These are phyloP conservation scores for Golubevia sp. DNA, from an alignment of 1,284 basidiomycete species.

Conservation along the genomic window DNA sequence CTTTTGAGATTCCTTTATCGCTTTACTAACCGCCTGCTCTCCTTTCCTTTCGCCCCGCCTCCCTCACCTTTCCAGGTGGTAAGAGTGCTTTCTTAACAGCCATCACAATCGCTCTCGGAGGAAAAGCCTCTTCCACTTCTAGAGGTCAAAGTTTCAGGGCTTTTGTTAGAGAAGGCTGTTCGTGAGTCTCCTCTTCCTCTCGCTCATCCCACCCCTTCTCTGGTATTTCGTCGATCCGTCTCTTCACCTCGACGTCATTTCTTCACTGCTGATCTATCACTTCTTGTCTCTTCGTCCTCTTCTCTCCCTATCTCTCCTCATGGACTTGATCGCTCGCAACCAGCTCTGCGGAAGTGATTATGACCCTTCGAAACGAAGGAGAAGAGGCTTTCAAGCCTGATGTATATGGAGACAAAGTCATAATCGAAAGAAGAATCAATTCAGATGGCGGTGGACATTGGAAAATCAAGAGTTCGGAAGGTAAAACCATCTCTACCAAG, in stretches of 20 bases:
- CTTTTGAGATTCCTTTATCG: too few relatives aligned
- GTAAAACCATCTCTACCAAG: constrained; percentile 75
- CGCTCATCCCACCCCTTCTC: constrained; percentile 1
- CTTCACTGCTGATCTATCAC: too few relatives aligned
- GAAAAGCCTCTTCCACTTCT: constrained; percentile 70
- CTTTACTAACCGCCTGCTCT: not conserved
- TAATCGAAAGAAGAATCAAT: constrained; percentile 80
- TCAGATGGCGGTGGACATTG: constrained; percentile 76
- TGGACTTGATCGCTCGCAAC: constrained; percentile 5
- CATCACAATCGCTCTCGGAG: constrained; percentile 89
- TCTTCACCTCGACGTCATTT: too few relatives aligned
- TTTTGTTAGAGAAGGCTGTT: constrained; percentile 22
- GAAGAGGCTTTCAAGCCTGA: constrained; percentile 83
- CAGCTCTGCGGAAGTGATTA: constrained; percentile 76
- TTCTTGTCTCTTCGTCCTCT: too few relatives aligned
- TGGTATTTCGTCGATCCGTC: too few relatives aligned
- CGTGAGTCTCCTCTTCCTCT: not conserved
- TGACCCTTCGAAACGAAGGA: constrained; percentile 84
- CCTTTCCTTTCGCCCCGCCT: not conserved
- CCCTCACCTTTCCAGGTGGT: constrained; percentile 69
- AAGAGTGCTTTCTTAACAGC: constrained; percentile 95
- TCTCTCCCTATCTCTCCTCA: constrained; percentile 2
- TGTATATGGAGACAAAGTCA: constrained; percentile 80
- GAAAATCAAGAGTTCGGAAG: constrained; percentile 77
- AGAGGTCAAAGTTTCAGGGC: constrained; percentile 28